Base-by-base conservation (phyloP, 2,329 filamentous ascomycete genomes). In the Pseudogymnoascus sp. region DNA sequence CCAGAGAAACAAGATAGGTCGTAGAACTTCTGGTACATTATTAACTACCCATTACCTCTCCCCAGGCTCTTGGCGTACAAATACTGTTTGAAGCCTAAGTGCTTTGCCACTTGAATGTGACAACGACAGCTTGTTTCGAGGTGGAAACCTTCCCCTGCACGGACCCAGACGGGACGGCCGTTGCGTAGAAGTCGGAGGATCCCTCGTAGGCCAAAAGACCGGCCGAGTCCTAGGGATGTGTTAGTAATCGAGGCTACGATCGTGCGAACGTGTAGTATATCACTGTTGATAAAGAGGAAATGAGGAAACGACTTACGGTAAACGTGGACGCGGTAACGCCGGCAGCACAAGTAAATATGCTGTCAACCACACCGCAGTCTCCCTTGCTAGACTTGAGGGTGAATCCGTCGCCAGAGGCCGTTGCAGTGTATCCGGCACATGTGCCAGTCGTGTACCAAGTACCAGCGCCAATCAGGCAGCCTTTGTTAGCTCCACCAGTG, bases 361-460 rank as follows among this genome's bases (percentile, higher is more conserved):
- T 79, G 2, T 75, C 72, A 4, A 79, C 74, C 50, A 88, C 76
- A 1, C 78, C 80, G 66, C 86, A 89, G 11, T 71, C 72, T 5
- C 84, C 84, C 68, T 84, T 86, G 54, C 79, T 82, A 10, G 81
- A 83, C 57, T 73, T 76, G 10, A 87, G 72, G 0, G 81, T 85
- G 59, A 72, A 69, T 1, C 69, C 67, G 36, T 63, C 65, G 1
- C 66, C 67, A 17, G 73, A 79, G 50, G 76, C 63, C 3, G 79
- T 73, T 4, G 84, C 83, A 0, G 79, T 83, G 70, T 84, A 87
- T 0, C 82, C 87, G 0, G 87, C 87, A 68, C 86, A 89, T 0
- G 85, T 87, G 1, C 86, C 86, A 1, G 77, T 79, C 0, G 79
- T 79, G 69, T 87, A 90, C 87, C 87, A 90, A 0, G 80, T 83